Evolutionary conservation across 2,329 filamentous ascomycete species (phyloP).

Genomic region (Thelonectria discophora): DNA sequence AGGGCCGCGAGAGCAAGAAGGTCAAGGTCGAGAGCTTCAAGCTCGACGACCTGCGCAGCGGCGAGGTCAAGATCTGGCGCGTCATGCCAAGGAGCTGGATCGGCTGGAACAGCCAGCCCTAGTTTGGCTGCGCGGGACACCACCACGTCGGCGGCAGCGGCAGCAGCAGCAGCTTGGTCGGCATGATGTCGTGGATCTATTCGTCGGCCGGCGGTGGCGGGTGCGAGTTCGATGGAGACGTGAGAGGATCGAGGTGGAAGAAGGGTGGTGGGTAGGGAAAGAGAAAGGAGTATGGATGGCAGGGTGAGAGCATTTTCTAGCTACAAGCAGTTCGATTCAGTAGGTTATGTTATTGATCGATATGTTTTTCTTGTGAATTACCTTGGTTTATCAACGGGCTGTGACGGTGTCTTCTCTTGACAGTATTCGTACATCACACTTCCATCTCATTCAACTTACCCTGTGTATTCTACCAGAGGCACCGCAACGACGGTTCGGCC

Average conservation of each 20-base stretch:
- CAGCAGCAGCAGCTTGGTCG: slow-evolving; percentile 29
- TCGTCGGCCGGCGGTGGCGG: background rate
- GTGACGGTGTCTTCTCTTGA: too few species aligned
- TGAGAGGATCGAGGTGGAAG: background rate
- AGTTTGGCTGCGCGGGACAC: slow-evolving; percentile 49
- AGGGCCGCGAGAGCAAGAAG: slow-evolving; percentile 92
- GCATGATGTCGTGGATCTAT: slow-evolving; percentile 20
- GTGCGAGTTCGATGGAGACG: background rate
- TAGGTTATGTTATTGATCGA: slow-evolving; percentile 44
- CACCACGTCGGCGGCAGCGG: too few species aligned
- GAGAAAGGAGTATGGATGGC: background rate
- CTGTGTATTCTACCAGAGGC: too few species aligned
- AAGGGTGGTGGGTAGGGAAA: slow-evolving; percentile 21
- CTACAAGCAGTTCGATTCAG: slow-evolving; percentile 44
- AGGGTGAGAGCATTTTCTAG: slow-evolving; percentile 35
- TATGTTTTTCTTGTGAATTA: slow-evolving; percentile 24
- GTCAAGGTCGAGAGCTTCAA: slow-evolving; percentile 94
- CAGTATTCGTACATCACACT: too few species aligned
- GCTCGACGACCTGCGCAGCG: slow-evolving; percentile 88
- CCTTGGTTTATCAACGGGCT: too few species aligned
- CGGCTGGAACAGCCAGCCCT: slow-evolving; percentile 78
- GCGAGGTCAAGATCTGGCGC: slow-evolving; percentile 97
- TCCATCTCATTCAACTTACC: too few species aligned
- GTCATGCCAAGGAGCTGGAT: slow-evolving; percentile 94
- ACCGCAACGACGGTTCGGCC: too few species aligned